These are phyloP conservation scores for Cenchrus americanus DNA, from an alignment of 176 grass and related monocot species.

Conservation along the genomic window DNA sequence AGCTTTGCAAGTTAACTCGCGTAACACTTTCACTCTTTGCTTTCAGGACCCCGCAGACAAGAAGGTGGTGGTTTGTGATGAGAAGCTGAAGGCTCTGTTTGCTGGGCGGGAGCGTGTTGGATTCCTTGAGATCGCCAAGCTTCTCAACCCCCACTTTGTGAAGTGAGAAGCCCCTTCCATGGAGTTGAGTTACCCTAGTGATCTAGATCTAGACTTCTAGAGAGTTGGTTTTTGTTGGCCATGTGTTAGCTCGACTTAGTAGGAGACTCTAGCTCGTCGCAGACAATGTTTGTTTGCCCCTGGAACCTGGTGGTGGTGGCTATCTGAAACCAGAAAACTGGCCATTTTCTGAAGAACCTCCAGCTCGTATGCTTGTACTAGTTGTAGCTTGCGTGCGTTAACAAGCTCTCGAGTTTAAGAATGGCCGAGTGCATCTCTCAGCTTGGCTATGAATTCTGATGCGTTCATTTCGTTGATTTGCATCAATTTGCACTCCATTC, in stretches of 20 bases:
- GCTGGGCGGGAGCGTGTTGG: conserved; percentile 78
- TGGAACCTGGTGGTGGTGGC: neutral
- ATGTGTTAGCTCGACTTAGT: conserved; percentile 39
- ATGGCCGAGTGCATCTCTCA: neutral
- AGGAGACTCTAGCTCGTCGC: conserved; percentile 14
- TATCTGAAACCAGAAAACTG: neutral
- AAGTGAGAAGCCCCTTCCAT: conserved; percentile 48
- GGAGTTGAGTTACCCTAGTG: conserved; percentile 35
- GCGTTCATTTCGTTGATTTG: neutral
- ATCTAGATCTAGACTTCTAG: neutral
- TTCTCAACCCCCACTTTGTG: conserved; percentile 82
- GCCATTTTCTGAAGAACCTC: neutral
- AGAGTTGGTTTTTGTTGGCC: conserved; percentile 35
- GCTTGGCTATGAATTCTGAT: neutral
- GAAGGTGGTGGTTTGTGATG: conserved; percentile 81
- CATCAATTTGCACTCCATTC: neutral
- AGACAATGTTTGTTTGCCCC: conserved; percentile 15
- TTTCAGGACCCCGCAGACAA: conserved; percentile 79
- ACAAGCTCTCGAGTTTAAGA: conserved; percentile 6
- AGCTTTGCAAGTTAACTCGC: neutral
- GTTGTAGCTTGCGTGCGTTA: conserved; percentile 19
- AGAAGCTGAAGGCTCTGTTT: conserved; percentile 84
- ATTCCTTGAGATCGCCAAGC: conserved; percentile 86
- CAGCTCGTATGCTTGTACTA: neutral
- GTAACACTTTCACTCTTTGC: conserved; percentile 8